These are phyloP conservation scores for Apocynum venetum DNA, from an alignment of 257 asterid species.

Conservation along the genomic window DNA sequence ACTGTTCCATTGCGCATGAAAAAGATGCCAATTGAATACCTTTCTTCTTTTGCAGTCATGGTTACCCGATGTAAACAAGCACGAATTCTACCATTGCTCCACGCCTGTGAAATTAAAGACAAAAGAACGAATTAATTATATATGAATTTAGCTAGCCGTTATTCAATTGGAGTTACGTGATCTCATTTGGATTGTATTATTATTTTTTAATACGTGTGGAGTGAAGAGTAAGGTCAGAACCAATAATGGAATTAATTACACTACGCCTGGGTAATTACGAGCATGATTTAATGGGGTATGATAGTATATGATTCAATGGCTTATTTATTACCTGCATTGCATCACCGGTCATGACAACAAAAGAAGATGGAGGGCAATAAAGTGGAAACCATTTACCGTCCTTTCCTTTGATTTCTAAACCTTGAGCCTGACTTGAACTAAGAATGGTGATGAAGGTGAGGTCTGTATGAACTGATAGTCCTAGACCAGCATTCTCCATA, in stretches of 20 bases:
- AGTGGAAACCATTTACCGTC: conserved; percentile 24
- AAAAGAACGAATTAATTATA: no score
- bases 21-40: not conserved
- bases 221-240: no score
- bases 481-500: conserved; percentile 6
- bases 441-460: conserved; percentile 35
- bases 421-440: conserved; percentile 33
- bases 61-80: not conserved
- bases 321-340: not conserved
- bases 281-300: no score
- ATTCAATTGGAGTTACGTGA: no score
- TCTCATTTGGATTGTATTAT: no score
- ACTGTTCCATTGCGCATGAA: not conserved
- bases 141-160: no score
- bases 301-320: no score
- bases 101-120: not conserved
- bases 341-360: not conserved
- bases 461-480: conserved; percentile 41
- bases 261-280: no score
- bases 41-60: not conserved
- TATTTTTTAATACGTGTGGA: no score
- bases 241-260: no score
- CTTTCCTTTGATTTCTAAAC: conserved; percentile 42
- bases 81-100: conserved; percentile 6
- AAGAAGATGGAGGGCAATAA: conserved; percentile 1